Conservation (phyloP, 2,329 filamentous ascomycete species). For the Paecilomyces sp. region DNA sequence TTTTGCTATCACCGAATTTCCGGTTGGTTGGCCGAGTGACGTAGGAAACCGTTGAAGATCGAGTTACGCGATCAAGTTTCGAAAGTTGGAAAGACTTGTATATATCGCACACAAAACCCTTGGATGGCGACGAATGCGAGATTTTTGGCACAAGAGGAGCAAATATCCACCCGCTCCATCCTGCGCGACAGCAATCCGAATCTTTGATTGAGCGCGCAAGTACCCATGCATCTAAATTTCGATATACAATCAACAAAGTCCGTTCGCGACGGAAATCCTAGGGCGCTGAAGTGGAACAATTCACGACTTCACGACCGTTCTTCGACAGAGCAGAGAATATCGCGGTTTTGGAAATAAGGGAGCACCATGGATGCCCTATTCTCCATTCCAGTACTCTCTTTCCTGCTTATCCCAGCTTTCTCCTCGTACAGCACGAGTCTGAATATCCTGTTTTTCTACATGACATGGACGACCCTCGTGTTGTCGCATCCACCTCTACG, state of each 20-base stretch:
- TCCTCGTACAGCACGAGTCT: constrained; percentile 70
- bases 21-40: background rate
- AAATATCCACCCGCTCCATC: background rate
- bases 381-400: constrained; percentile 20
- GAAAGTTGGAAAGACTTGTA: background rate
- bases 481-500: constrained; percentile 67
- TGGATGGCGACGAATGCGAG: background rate
- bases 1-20: background rate
- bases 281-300: background rate
- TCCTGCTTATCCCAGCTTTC: constrained; percentile 27
- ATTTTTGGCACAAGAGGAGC: background rate
- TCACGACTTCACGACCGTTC: background rate
- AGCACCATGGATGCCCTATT: constrained; percentile 47
- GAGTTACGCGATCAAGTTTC: background rate
- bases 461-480: constrained; percentile 81
- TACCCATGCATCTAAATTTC: background rate
- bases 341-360: constrained; percentile 2
- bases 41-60: background rate
- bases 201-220: background rate
- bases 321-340: background rate
- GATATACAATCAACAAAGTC: background rate
- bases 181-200: background rate
- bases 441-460: constrained; percentile 81
- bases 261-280: background rate
- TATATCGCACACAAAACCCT: background rate